These are phyloP conservation scores for Podospora appendiculata DNA, from an alignment of 495 filamentous ascomycete species.

Conservation along the genomic window DNA sequence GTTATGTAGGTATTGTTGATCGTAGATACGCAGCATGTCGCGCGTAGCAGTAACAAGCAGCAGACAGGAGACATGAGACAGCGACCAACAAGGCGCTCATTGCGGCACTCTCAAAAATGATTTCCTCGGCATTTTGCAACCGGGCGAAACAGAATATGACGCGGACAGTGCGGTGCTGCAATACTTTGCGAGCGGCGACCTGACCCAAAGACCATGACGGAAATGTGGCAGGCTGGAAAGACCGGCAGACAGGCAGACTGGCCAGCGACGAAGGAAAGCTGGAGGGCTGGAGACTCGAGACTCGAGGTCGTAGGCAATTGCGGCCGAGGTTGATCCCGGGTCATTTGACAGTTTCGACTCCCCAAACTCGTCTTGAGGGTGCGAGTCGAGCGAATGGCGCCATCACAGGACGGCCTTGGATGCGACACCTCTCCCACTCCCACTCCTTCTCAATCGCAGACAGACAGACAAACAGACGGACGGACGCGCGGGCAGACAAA, in stretches of 20 bases:
- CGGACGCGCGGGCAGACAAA: background rate
- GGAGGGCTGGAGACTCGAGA: no score
- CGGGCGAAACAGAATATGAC: background rate
- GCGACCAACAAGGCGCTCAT: no score
- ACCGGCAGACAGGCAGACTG: background rate
- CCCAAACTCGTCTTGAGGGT: background rate
- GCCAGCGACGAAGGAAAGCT: background rate
- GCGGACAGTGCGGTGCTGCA: background rate
- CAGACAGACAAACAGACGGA: background rate
- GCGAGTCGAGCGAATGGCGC: background rate
- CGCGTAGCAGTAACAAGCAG: no score
- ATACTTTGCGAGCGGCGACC: background rate
- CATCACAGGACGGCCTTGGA: constrained; percentile 3
- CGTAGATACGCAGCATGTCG: no score
- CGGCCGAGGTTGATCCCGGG: background rate
- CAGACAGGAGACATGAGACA: no score
- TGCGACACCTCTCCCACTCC: no score
- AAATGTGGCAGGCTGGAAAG: background rate
- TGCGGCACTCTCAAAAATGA: no score
- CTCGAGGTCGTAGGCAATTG: no score
- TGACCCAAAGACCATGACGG: background rate
- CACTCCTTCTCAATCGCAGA: no score
- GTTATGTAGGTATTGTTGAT: no score
- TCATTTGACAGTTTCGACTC: background rate
- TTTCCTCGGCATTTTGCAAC: no score